Base-by-base conservation (phyloP, 2,329 filamentous ascomycete species). In the Coleophoma eucalyptorum region DNA sequence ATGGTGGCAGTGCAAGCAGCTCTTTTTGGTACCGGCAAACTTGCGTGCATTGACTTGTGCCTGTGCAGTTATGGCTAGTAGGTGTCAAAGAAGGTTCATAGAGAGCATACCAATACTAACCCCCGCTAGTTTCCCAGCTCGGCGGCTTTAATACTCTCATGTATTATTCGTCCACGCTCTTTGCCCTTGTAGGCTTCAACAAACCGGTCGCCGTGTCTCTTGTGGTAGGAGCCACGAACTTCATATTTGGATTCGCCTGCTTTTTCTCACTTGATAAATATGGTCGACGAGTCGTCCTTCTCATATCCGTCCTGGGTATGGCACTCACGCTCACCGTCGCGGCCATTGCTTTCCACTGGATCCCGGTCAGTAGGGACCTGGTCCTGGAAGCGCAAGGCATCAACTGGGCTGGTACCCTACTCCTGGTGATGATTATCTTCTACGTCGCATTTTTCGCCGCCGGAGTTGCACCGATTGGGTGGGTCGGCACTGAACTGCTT, bases 231-330 rank as follows among this genome's bases (percentile, higher is more conserved):
- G 72, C 63, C 2, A 72, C 71, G 10, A 76, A 75, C 50, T 77
- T 75, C 52, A 58, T 79, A 38, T 75, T 78, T 62, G 76, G 72
- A 0, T 65, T 68, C 52, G 64, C 76, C 45, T 75, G 75, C 49
- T 65, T 77, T 37, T 58, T 74, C 55, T 57, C 74, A 8, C 69
- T 78, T 10, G 75, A 78, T 53, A 65, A 63, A 2, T 62, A 71
- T 26, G 75, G 76, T 0, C 70, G 76, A 10, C 68, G 75, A 16
- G 64, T 65, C 5, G 66, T 79, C 1, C 64, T 78, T 0, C 62
- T 76, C 11, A 65, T 64, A 49, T 74, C 72, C 0, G 67, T 73
- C 3, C 68, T 68, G 55, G 72, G 70, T 20, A 78, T 78, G 75
- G 62, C 38, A 2, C n/a, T 46, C 13, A 31, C 88, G 12, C 66